Conservation (phyloP, 75 land plant species). For the Selaginella tamariscina region DNA sequence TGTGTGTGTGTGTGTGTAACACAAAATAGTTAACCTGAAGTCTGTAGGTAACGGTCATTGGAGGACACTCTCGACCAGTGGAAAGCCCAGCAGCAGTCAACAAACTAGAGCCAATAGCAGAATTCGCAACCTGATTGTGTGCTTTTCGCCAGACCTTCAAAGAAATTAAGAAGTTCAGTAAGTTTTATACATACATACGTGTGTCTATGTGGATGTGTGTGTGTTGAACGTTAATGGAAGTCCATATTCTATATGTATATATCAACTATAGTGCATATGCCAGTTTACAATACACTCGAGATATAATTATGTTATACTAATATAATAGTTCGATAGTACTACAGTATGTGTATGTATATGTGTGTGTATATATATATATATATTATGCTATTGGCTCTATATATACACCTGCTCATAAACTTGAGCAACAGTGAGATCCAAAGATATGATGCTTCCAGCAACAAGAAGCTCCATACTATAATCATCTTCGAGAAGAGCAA, state of each 20-base stretch:
- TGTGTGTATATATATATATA: too few species aligned
- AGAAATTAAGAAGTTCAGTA: too few species aligned
- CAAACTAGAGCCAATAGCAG: conserved; percentile 27
- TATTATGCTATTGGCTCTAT: too few species aligned
- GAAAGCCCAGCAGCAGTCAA: conserved; percentile 29
- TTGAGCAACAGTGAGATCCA: conserved; percentile 87
- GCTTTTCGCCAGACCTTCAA: conserved; percentile 95
- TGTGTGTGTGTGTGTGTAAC: neutral
- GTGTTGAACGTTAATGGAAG: too few species aligned
- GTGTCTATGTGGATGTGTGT: too few species aligned
- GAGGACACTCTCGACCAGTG: conserved; percentile 60
- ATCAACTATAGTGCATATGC: too few species aligned
- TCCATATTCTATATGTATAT: too few species aligned
- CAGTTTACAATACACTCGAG: too few species aligned
- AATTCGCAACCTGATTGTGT: conserved; percentile 43
- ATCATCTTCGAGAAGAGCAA: conserved; percentile 94
- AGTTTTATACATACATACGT: too few species aligned
- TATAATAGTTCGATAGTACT: too few species aligned
- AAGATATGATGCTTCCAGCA: conserved; percentile 96
- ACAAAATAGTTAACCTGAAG: conserved; percentile 59
- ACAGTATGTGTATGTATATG: too few species aligned
- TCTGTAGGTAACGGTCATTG: conserved; percentile 94
- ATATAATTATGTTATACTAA: too few species aligned
- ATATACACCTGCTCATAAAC: conserved; percentile 99
- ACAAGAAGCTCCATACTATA: conserved; percentile 97